Evolutionary conservation across 352 stramenopile species (phyloP), one percentile per base, ranked within the genome.

Genomic region (Phytophthora colocasiae): DNA sequence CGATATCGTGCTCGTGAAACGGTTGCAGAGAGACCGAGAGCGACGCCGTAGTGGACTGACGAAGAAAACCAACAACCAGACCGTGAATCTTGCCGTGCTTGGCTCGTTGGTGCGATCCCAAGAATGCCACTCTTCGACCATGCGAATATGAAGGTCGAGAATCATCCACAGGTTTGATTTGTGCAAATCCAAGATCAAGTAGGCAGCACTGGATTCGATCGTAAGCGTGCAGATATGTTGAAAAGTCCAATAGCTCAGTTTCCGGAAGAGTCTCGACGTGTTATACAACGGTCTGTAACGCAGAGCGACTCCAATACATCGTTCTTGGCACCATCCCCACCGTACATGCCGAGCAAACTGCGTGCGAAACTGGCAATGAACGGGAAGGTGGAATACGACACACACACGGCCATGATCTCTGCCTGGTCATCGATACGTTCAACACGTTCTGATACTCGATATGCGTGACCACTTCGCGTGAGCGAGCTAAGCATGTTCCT

Each of bases 291-390:
- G 63, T 92, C 79, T 2, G 71, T 55, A 14, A 73, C 60, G 40
- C 79, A 91, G 10, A 89, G 71, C 2, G 71, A 85, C 46, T 81
- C 79, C 24, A 91, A 73, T 1, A 65, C 70, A 22, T 82, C 71
- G 56, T 92, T 89, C 40, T 87, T 90, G 7, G 76, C 79, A 43
- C 83, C 72, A 24, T 92, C 78, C 4, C 77, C 81, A 43, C 91
- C 83, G 66, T 91, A 90, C 53, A 92, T 71, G 2, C 81, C 81
- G 2, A 94, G 73, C 19, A 91, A 73, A 64, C 82, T 90, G 15
- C 86, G 80, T 17, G 86, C 86, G 59, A 91, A 94, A 77, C 83
- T 94, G 24, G 86, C 90, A 39, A 94, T 94, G 59, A 94, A 92
- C 41, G 86, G 86, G 47, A 94, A 94, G 6, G 86, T 94, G 53